These are phyloP conservation scores for Glycyrrhiza uralensis DNA, from an alignment of 306 rosid species.

Conservation along the genomic window DNA sequence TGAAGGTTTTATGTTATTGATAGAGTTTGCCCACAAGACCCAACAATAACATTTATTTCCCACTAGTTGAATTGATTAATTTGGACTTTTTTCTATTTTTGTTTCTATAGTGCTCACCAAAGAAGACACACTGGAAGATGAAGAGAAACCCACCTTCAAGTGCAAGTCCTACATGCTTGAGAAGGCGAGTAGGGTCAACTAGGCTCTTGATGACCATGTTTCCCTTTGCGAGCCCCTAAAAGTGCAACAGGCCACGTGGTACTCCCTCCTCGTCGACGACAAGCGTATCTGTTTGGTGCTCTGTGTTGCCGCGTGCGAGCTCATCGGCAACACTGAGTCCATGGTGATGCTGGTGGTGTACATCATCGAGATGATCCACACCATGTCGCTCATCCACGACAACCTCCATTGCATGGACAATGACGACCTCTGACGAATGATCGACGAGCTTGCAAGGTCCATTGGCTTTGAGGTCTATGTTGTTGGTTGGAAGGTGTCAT, in stretches of 20 bases:
- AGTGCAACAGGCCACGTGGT: conserved; percentile 78
- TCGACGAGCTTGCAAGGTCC: conserved; percentile 60
- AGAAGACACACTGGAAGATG: conserved; percentile 32
- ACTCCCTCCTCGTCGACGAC: conserved; percentile 87
- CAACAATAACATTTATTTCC: too few relatives aligned
- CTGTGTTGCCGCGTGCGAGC: conserved; percentile 73
- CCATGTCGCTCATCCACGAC: conserved; percentile 91
- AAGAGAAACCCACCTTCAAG: conserved; percentile 39
- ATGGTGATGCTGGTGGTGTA: conserved; percentile 75
- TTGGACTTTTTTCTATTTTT: too few relatives aligned
- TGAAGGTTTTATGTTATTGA: too few relatives aligned
- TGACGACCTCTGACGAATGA: conserved; percentile 82
- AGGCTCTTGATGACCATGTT: conserved; percentile 58
- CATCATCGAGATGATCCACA: conserved; percentile 85
- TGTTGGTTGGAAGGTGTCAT: conserved; percentile 62
- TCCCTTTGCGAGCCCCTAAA: conserved; percentile 44
- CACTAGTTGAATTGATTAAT: too few relatives aligned
- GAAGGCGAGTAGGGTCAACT: conserved; percentile 49
- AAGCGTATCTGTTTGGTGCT: conserved; percentile 70
- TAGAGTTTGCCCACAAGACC: too few relatives aligned
- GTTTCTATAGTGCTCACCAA: conserved; percentile 51
- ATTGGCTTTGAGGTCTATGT: conserved; percentile 68
- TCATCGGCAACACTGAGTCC: conserved; percentile 58
- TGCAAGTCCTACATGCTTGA: conserved; percentile 55
- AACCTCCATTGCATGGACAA: conserved; percentile 86